phyloP scores from a whole-genome alignment of 257 asterid genomes.

The Primulina tabacum region DNA sequence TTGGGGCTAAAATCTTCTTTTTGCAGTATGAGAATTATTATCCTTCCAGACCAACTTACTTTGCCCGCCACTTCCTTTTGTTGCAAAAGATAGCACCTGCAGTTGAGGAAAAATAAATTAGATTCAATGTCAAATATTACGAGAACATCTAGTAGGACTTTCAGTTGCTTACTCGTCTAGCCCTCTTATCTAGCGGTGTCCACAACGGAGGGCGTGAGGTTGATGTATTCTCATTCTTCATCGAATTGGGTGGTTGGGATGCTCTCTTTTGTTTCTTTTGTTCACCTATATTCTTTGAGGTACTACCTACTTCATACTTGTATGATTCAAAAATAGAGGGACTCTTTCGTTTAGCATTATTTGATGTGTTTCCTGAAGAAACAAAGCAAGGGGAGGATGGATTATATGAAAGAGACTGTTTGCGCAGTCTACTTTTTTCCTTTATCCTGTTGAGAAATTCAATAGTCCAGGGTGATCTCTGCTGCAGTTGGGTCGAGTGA shows the following conservation, averaged over 20 bases:
- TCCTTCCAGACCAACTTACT: conserved; percentile 85
- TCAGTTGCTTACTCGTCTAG: conserved; percentile 59
- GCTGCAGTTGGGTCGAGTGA: conserved; percentile 46
- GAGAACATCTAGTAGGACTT: conserved; percentile 20
- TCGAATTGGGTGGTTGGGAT: conserved; percentile 38
- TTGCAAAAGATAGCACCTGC: conserved; percentile 78
- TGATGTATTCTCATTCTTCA: conserved; percentile 48
- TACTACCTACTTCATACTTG: conserved; percentile 63
- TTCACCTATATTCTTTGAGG: conserved; percentile 42
- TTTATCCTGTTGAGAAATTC: conserved; percentile 86
- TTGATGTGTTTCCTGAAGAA: conserved; percentile 43
- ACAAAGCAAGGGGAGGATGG: conserved; percentile 49
- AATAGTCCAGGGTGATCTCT: conserved; percentile 85
- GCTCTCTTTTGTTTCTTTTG: conserved; percentile 53
- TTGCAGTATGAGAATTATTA: conserved; percentile 36
- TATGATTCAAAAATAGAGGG: conserved; percentile 76
- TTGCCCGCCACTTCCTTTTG: conserved; percentile 79
- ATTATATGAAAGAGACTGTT: conserved; percentile 54
- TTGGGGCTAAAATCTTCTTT: conserved; percentile 41
- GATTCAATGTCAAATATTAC: conserved; percentile 19
- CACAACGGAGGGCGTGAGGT: conserved; percentile 40
- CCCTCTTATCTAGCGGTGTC: conserved; percentile 88
- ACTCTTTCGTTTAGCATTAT: conserved; percentile 62
- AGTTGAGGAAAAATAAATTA: conserved; percentile 30
- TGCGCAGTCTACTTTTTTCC: conserved; percentile 75